phyloP scores from a whole-genome alignment of 2,329 filamentous ascomycete genomes.

The Penicillium paneum region DNA sequence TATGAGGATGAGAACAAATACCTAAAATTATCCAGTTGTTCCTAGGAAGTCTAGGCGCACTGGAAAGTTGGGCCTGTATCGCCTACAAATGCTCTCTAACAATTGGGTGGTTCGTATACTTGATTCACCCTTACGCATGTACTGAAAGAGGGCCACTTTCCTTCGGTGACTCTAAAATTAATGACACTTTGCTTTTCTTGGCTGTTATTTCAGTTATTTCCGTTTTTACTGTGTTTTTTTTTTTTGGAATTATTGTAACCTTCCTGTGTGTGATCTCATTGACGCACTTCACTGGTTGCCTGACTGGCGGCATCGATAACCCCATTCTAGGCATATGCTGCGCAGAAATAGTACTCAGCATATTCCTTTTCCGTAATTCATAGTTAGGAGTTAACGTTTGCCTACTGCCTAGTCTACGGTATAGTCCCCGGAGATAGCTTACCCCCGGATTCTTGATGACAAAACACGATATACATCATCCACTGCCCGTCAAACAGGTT shows the following conservation, averaged over 20 bases:
- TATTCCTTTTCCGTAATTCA: background rate
- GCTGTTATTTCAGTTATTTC: background rate
- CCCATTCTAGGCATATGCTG: constrained; percentile 10
- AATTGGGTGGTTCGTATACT: constrained; percentile 5
- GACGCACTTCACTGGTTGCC: constrained; percentile 3
- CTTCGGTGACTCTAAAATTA: background rate
- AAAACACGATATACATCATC: background rate
- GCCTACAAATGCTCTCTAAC: background rate
- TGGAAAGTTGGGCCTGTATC: background rate
- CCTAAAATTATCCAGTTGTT: background rate
- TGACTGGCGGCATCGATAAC: constrained; percentile 11
- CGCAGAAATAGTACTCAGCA: background rate
- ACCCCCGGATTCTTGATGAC: background rate
- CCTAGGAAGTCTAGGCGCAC: background rate
- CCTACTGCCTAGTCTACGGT: background rate
- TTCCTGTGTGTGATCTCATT: background rate
- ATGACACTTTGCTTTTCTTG: background rate
- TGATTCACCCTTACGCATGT: constrained; percentile 2
- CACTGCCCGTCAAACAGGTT: background rate
- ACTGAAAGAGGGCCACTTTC: background rate
- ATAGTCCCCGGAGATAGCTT: background rate
- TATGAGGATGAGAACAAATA: background rate
- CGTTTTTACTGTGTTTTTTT: background rate
- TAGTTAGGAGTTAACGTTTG: background rate
- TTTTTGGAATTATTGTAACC: background rate